Evolutionary conservation across 257 asterid genomes (phyloP), one percentile per base, ranked within the genome.

Genomic region (Nicotiana noctiflora): DNA sequence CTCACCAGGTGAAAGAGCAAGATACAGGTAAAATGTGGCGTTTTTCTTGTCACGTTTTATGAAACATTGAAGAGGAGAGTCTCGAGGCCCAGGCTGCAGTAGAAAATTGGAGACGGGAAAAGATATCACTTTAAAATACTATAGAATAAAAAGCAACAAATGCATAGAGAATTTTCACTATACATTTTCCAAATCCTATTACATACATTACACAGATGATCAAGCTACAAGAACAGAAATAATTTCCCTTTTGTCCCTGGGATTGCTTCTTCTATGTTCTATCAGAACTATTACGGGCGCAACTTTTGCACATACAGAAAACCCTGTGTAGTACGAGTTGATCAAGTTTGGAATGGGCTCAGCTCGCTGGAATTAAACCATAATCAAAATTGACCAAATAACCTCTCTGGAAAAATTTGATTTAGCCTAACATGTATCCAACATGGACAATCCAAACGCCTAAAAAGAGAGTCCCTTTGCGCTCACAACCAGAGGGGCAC

Each of bases 1-100:
- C 99, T 88, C 85, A 93, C 99, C 89, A 59, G 94, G 91, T 81
- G 99, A 75, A 85, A 92, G 96, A 75, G 96, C 97, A 59, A 95
- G 92, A 82, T 93, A 92, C 57, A 93, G 98, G 86, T 87, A 86
- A 88, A 95, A 95, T 32, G 89, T 83, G 1, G 91, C 88, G 10
- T 82, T 95, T 92, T 92, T 95, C 93, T 95, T 93, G 95, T 95
- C 97, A 10, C 99, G 99, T 79, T 90, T 92, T 81, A 95, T 93
- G 63, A 95, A 85, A 86, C 99, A 95, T 72, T 93, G 94, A 88
- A 88, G 84, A 2, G 97, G 97, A 83, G 87, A 46, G 34, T 92
- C 98, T 4, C 93, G 89, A 40, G 97, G 98, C 84, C 98, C 99
- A 21, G 97, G 92, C 98, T 95, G 98, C 92, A 85, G 75, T 80